Evolutionary conservation across 2,329 filamentous ascomycete species (phyloP).

Genomic region (Arthrobotrys megalospora): DNA sequence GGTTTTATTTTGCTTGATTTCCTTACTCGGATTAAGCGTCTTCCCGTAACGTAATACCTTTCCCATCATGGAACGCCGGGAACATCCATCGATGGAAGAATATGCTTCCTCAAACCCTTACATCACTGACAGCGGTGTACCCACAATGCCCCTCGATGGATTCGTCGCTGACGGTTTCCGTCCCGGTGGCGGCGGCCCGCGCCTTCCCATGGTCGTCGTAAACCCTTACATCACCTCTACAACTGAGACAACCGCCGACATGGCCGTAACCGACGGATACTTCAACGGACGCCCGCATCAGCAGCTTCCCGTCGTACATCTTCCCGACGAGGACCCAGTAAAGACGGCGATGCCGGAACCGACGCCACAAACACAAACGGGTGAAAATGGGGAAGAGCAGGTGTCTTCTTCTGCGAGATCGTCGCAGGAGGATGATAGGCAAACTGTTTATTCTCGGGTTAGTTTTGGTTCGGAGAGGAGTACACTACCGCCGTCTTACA

Average conservation of each 20-base stretch:
- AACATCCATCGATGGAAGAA: slow-evolving; percentile 57
- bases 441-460: slow-evolving; percentile 53
- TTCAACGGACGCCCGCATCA: slow-evolving; percentile 60
- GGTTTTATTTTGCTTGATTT: slow-evolving; percentile 12
- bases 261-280: slow-evolving; percentile 57
- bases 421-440: slow-evolving; percentile 51
- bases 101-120: slow-evolving; percentile 54
- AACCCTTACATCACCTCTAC: slow-evolving; percentile 58
- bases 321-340: slow-evolving; percentile 52
- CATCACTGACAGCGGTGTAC: slow-evolving; percentile 37
- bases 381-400: slow-evolving; percentile 12
- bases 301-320: slow-evolving; percentile 52
- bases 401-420: not conserved
- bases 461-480: slow-evolving; percentile 59
- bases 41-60: not conserved
- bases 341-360: slow-evolving; percentile 58
- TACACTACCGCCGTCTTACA: slow-evolving; percentile 58
- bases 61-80: slow-evolving; percentile 48
- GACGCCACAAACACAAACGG: not conserved
- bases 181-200: slow-evolving; percentile 34
- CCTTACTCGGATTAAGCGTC: slow-evolving; percentile 6
- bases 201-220: slow-evolving; percentile 32
- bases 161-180: slow-evolving; percentile 55
- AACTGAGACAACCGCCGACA: slow-evolving; percentile 56
- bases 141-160: slow-evolving; percentile 28